These are phyloP conservation scores for Hymenoscyphus occultus DNA, from an alignment of 2,329 filamentous ascomycete species.

Conservation along the genomic window DNA sequence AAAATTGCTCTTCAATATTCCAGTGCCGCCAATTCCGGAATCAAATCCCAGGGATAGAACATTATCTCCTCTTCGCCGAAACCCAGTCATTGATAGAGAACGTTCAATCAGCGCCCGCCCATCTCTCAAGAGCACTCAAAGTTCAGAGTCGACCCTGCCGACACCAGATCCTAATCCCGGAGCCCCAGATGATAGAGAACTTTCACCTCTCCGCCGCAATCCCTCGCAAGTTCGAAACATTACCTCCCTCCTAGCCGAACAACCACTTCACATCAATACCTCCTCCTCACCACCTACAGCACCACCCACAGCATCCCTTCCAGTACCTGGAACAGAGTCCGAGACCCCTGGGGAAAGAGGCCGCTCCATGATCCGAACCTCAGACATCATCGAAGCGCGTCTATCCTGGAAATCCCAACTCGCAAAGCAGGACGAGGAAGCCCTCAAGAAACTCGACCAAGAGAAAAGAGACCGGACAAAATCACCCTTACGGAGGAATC, in stretches of 20 bases:
- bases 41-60: conserved; percentile 7
- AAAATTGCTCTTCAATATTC: background rate
- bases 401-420: conserved; percentile 13
- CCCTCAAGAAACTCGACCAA: background rate
- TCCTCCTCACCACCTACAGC: background rate
- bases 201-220: background rate
- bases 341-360: conserved; percentile 14
- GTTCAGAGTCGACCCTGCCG: background rate
- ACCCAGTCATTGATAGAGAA: background rate
- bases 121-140: background rate
- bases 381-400: conserved; percentile 21
- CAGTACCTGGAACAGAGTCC: background rate
- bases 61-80: conserved; percentile 10
- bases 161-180: background rate
- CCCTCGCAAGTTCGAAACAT: conserved; percentile 13
- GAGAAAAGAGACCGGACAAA: conserved; percentile 3
- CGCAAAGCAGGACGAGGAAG: background rate
- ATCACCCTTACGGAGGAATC: conserved; percentile 12
- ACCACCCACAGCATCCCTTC: background rate
- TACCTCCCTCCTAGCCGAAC: conserved; percentile 14
- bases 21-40: background rate
- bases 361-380: conserved; percentile 25
- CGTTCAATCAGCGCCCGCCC: background rate
- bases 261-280: background rate
- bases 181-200: background rate